Percentiles rank a stretch among this genome's conserved stretches.
Conservation (phyloP, 140 eudicot genomes). For the Senecio squalidus region DNA sequence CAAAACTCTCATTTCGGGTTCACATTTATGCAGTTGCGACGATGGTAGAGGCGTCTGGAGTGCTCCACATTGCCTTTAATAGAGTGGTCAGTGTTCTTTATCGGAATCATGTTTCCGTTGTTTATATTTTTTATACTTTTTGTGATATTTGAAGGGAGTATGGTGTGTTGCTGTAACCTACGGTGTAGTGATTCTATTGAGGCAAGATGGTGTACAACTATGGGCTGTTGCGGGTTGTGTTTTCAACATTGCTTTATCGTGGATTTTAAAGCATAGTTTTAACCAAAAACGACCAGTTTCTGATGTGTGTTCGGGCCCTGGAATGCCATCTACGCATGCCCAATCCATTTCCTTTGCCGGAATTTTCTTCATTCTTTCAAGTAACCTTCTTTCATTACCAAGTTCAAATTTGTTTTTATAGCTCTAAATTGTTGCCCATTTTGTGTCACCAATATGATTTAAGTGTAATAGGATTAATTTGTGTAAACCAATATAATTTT, state of each 20-base stretch:
- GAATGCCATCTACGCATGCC: conserved; percentile 99
- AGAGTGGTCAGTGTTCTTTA: conserved; percentile 36
- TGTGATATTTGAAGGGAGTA: conserved; percentile 52
- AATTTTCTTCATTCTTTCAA: conserved; percentile 42
- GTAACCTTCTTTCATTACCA: conserved; percentile 40
- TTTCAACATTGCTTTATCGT: conserved; percentile 45
- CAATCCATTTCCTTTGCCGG: conserved; percentile 59
- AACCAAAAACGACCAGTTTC: conserved; percentile 77
- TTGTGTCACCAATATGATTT: no score
- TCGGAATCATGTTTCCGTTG: background rate
- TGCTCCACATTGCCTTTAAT: conserved; percentile 46
- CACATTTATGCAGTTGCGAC: conserved; percentile 15
- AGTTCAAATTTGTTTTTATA: no score
- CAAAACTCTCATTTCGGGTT: no score
- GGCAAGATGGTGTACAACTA: conserved; percentile 51
- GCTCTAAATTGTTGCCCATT: no score
- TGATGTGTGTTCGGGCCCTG: conserved; percentile 59
- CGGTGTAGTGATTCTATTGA: conserved; percentile 40
- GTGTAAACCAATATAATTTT: no score
- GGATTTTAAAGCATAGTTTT: conserved; percentile 44
- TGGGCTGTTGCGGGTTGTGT: conserved; percentile 66
- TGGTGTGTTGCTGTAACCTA: conserved; percentile 42
- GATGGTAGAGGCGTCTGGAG: conserved; percentile 1
- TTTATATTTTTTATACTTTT: background rate
- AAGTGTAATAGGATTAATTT: no score